phyloP scores from a whole-genome alignment of 2,329 filamentous ascomycete species.

The Byssothecium circinans region DNA sequence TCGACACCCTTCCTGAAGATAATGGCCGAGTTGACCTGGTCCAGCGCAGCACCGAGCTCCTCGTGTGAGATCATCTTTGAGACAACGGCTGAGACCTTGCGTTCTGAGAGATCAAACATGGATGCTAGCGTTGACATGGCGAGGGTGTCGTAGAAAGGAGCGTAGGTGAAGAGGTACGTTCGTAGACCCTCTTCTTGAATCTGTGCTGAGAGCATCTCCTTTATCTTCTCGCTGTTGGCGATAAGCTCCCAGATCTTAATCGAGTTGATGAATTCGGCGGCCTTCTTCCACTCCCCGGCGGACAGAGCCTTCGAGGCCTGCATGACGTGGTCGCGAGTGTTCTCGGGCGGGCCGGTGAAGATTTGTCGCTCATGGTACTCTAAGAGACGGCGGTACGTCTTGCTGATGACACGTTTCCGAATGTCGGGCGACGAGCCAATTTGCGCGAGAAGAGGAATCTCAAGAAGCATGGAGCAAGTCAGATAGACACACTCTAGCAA shows the following conservation, averaged over 20 bases:
- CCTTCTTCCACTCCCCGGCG: constrained; percentile 98
- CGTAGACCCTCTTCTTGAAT: constrained; percentile 98
- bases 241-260: constrained; percentile 99
- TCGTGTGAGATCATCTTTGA: constrained; percentile 99
- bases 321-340: constrained; percentile 99
- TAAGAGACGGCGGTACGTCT: constrained; percentile 98
- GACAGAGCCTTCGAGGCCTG: constrained; percentile 96
- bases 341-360: constrained; percentile 97
- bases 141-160: constrained; percentile 97
- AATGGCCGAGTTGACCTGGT: constrained; percentile 95
- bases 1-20: constrained; percentile 99
- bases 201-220: constrained; percentile 94
- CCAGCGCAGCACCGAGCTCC: constrained; percentile 91
- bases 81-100: constrained; percentile 92
- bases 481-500: constrained; percentile 97
- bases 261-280: constrained; percentile 86
- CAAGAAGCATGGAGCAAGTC: constrained; percentile 98
- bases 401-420: constrained; percentile 97
- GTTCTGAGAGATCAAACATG: constrained; percentile 93
- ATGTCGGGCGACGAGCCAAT: constrained; percentile 95
- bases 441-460: constrained; percentile 95
- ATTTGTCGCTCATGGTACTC: constrained; percentile 99
- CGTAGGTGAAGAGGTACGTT: constrained; percentile 99
- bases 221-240: constrained; percentile 89
- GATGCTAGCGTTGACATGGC: constrained; percentile 78